Evolutionary conservation across 176 grass and related monocot species (phyloP), one percentile per base, ranked within the genome.

Genomic region (Musa troglodytarum): DNA sequence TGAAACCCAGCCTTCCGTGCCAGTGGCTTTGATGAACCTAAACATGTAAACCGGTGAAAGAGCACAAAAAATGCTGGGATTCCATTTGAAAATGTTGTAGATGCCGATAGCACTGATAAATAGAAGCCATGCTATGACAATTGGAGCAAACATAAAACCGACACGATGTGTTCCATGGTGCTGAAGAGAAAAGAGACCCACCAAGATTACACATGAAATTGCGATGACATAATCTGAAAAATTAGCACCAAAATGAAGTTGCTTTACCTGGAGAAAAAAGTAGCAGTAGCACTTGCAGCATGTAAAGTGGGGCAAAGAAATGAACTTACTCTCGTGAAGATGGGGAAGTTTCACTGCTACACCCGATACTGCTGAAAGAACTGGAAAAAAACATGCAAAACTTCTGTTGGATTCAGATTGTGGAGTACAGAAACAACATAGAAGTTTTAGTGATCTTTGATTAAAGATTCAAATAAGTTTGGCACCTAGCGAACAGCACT

Each of bases 91-190:
- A 43, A 69, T 69, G 17, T 69, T 69, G 29, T 50, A 50, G 17
- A 69, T 69, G 29, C 67, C 67, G 9, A 69, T 50, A 49, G 2
- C 67, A 50, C 67, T 49, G 13, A 69, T 49, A 11, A 16, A 50
- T 50, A 69, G 67, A 69, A 69, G 67, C 67, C 67, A 69, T 50
- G 67, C 25, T 49, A 43, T 69, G 34, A 69, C 67, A 50, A 69
- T 17, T 50, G 67, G 67, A 49, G 67, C 29, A 49, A 69, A 69
- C 4, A 69, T 28, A 28, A 28, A 28, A 28, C 26, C 26, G 26
- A 28, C 26, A 28, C 26, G 26, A 2, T 69, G 67, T 69, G 67
- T 69, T 17, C 67, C 34, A 50, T 69, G 29, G 17, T 50, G 12
- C 29, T 69, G 67, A 7, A 69, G 67, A 17, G 67, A 69, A 17